Evolutionary conservation across 108 stramenopile genomes (phyloP).

Genomic region (Chaetoceros tenuissimus): DNA sequence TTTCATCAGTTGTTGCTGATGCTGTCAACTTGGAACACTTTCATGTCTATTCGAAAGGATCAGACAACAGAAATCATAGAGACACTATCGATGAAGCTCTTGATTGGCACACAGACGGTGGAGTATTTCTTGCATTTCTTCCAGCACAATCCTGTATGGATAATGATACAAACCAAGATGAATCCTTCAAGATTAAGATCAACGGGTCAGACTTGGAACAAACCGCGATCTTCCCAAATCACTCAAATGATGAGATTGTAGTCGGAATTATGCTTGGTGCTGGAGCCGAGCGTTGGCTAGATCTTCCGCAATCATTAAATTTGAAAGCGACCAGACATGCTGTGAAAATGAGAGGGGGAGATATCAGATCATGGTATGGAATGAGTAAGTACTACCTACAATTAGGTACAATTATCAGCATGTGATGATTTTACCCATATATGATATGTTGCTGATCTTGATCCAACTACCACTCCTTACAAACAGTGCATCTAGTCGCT

Average conservation of each 20-base stretch:
- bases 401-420: too few species aligned
- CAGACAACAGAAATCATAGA: background rate
- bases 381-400: too few species aligned
- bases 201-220: background rate
- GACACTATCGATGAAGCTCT: slow-evolving; percentile 12
- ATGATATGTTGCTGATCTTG: too few species aligned
- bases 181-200: slow-evolving; percentile 26
- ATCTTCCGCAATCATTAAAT: slow-evolving; percentile 5
- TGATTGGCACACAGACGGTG: slow-evolving; percentile 72
- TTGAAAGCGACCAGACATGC: slow-evolving; percentile 65
- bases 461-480: too few species aligned
- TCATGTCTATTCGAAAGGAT: slow-evolving; percentile 43
- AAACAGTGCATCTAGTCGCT: too few species aligned
- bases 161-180: slow-evolving; percentile 10
- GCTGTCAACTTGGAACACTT: slow-evolving; percentile 54
- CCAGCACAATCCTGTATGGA: slow-evolving; percentile 48
- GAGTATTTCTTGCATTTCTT: slow-evolving; percentile 67
- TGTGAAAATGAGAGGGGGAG: slow-evolving; percentile 28
- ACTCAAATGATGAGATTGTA: slow-evolving; percentile 25
- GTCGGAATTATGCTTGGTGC: slow-evolving; percentile 41
- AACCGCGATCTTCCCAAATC: slow-evolving; percentile 29
- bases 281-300: slow-evolving; percentile 63
- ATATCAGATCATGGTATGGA: slow-evolving; percentile 58
- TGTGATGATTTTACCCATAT: too few species aligned
- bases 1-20: slow-evolving; percentile 28